These are phyloP conservation scores for Dunaliella primolecta DNA, from an alignment of 139 green algal genomes.

Conservation along the genomic window DNA sequence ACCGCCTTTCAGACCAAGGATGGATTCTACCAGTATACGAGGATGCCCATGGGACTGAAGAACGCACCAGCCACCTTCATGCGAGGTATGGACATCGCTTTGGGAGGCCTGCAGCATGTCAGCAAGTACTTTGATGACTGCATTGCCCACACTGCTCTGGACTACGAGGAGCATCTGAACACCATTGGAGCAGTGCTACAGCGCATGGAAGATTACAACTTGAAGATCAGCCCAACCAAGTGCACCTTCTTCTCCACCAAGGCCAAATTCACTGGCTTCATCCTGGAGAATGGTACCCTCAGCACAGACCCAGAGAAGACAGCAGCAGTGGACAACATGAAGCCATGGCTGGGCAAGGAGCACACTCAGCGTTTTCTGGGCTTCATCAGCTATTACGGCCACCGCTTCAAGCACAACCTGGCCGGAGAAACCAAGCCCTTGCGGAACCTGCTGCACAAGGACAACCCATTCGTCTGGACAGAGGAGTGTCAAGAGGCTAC, in stretches of 20 bases:
- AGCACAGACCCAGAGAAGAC: not conserved
- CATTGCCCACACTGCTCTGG: not conserved
- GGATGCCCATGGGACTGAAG: constrained; percentile 8
- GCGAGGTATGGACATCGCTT: not conserved
- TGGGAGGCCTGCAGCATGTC: not conserved
- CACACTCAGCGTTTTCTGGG: not conserved
- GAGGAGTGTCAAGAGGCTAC: not conserved
- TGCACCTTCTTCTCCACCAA: constrained; percentile 1
- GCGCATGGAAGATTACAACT: not conserved
- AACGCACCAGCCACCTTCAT: not conserved
- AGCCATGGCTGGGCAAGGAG: constrained; percentile 1
- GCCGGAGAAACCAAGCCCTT: not conserved
- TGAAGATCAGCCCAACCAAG: not conserved
- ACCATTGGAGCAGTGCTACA: not conserved
- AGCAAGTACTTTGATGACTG: not conserved
- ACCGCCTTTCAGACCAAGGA: not conserved
- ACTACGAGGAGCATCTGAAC: constrained; percentile 2
- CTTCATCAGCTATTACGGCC: constrained; percentile 7
- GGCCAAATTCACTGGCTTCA: not conserved
- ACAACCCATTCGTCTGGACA: not conserved
- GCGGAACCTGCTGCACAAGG: constrained; percentile 4
- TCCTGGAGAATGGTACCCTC: not conserved
- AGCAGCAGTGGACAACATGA: not conserved
- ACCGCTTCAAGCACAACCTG: not conserved
- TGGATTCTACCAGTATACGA: not conserved